Conservation (phyloP, 2,329 filamentous ascomycete genomes). For the Fusarium musae region DNA sequence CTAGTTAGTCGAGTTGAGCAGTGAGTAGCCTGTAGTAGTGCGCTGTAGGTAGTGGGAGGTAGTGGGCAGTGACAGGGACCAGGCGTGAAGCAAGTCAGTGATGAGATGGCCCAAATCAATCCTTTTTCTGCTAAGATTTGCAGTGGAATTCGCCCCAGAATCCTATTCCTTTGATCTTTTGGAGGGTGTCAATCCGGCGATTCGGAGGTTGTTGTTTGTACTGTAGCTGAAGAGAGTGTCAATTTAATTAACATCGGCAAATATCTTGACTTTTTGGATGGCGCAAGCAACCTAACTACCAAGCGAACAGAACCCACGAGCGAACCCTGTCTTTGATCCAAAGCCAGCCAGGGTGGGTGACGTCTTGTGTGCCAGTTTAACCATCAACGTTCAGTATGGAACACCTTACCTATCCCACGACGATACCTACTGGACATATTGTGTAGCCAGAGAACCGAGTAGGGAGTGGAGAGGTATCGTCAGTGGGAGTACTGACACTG, state of each 20-base stretch:
- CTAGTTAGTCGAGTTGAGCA: background rate
- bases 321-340: slow-evolving; percentile 37
- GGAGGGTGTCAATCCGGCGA: slow-evolving; percentile 37
- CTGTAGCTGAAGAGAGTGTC: background rate
- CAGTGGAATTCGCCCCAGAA: slow-evolving; percentile 43
- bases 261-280: slow-evolving; percentile 29
- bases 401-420: background rate
- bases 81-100: slow-evolving; percentile 43
- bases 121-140: slow-evolving; percentile 46
- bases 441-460: slow-evolving; percentile 23
- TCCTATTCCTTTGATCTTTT: slow-evolving; percentile 23
- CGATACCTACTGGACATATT: background rate
- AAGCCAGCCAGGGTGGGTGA: slow-evolving; percentile 26
- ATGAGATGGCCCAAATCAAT: slow-evolving; percentile 35
- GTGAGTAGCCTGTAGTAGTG: slow-evolving; percentile 2
- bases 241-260: slow-evolving; percentile 1
- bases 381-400: background rate
- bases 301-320: slow-evolving; percentile 23
- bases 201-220: slow-evolving; percentile 5
- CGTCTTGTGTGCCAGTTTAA: slow-evolving; percentile 8
- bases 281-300: slow-evolving; percentile 40
- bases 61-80: slow-evolving; percentile 42
- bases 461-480: slow-evolving; percentile 26
- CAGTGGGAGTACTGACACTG: slow-evolving; percentile 16
- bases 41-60: slow-evolving; percentile 21